Percentiles rank a stretch among this genome's conserved stretches.
These are phyloP conservation scores for Backusella luteola DNA, from an alignment of 192 early-diverging fungal species.

Conservation along the genomic window DNA sequence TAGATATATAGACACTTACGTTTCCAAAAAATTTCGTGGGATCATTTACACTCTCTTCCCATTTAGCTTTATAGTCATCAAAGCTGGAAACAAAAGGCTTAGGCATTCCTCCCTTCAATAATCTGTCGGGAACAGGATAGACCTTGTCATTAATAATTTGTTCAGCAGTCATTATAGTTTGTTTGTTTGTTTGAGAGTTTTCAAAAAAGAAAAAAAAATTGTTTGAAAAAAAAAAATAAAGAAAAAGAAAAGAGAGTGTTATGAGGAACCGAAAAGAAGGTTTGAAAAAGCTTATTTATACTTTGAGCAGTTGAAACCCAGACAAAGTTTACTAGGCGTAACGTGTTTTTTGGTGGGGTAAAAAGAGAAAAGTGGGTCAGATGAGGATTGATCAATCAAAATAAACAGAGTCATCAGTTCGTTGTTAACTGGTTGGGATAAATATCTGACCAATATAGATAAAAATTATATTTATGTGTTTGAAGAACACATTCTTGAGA, in stretches of 20 bases:
- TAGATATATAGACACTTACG: constrained; percentile 36
- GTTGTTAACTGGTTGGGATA: neutral
- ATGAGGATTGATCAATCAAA: neutral
- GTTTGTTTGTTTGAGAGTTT: neutral
- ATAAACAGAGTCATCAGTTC: neutral
- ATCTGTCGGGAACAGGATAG: constrained; percentile 60
- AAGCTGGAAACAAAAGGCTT: constrained; percentile 70
- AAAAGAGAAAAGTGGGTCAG: neutral
- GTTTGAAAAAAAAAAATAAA: constrained; percentile 11
- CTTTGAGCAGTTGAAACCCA: constrained; percentile 3
- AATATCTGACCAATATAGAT: neutral
- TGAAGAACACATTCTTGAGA: neutral
- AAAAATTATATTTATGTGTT: neutral
- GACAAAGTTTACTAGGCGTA: neutral
- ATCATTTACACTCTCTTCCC: constrained; percentile 76
- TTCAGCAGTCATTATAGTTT: constrained; percentile 1
- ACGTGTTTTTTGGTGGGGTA: neutral
- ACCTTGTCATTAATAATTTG: neutral
- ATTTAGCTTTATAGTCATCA: constrained; percentile 77
- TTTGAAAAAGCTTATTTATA: neutral
- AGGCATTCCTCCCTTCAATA: constrained; percentile 52
- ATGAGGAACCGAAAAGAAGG: neutral
- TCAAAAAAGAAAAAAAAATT: constrained; percentile 19
- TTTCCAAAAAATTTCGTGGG: constrained; percentile 81
- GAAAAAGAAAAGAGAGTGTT: neutral